Percentiles rank a stretch among this genome's conserved stretches.
Conservation (phyloP, 148 eudicot genomes). For the Fagopyrum tataricum region DNA sequence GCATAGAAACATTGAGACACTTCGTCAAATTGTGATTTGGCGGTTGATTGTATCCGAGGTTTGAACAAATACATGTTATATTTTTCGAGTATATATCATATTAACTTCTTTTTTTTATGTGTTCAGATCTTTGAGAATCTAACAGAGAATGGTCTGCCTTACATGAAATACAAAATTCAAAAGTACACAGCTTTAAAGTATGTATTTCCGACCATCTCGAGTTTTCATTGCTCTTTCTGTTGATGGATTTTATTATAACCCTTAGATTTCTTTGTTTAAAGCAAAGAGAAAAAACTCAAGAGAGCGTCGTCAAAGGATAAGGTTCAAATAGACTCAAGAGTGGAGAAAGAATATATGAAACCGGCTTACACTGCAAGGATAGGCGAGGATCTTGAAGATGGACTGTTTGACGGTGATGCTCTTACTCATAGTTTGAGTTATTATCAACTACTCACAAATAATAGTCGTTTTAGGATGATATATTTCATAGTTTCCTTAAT, state of each 20-base stretch:
- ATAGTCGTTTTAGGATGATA: too few relatives aligned
- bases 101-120: background rate
- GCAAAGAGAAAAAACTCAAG: conserved; percentile 60
- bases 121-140: conserved; percentile 76
- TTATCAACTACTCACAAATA: too few relatives aligned
- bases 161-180: conserved; percentile 61
- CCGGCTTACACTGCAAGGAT: conserved; percentile 78
- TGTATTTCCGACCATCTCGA: background rate
- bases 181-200: conserved; percentile 70
- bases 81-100: background rate
- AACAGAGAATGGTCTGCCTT: conserved; percentile 70
- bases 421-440: too few relatives aligned
- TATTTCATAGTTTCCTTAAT: too few relatives aligned
- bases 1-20: conserved; percentile 74
- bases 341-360: conserved; percentile 86
- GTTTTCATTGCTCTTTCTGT: conserved; percentile 9
- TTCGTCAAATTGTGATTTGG: conserved; percentile 76
- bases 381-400: conserved; percentile 92
- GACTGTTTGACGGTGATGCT: conserved; percentile 79
- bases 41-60: conserved; percentile 88
- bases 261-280: conserved; percentile 12
- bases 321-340: conserved; percentile 48
- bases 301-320: conserved; percentile 36
- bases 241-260: background rate
- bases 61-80: background rate